Conservation (phyloP, 1,139 yeast genomes). For the Yamadazyma aaseri region DNA sequence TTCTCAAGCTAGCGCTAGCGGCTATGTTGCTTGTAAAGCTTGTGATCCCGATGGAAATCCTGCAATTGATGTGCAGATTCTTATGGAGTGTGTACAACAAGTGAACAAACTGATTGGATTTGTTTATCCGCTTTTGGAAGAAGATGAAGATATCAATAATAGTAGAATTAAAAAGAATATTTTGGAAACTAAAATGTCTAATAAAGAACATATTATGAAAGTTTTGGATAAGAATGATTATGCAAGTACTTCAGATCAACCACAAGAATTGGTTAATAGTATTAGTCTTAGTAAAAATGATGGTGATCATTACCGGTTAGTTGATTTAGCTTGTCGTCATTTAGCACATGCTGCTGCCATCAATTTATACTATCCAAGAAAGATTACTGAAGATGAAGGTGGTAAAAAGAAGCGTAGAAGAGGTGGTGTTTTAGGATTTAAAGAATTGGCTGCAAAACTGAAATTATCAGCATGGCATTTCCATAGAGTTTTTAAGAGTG, state of each 20-base stretch:
- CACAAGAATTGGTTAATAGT: slow-evolving; percentile 17
- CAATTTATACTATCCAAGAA: slow-evolving; percentile 32
- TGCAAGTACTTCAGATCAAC: slow-evolving; percentile 27
- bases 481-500: slow-evolving; percentile 82
- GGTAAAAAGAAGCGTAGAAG: slow-evolving; percentile 60
- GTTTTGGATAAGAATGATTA: slow-evolving; percentile 19
- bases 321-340: slow-evolving; percentile 80
- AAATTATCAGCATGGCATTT: slow-evolving; percentile 93
- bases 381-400: slow-evolving; percentile 13
- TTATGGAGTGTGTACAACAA: slow-evolving; percentile 55
- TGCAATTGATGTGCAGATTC: slow-evolving; percentile 50
- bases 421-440: slow-evolving; percentile 87
- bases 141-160: slow-evolving; percentile 43
- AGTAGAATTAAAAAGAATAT: slow-evolving; percentile 40
- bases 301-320: slow-evolving; percentile 67
- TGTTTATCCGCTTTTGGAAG: slow-evolving; percentile 48
- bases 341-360: slow-evolving; percentile 78
- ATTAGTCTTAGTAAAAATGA: slow-evolving; percentile 51
- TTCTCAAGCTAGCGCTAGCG: slow-evolving; percentile 42
- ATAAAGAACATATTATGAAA: slow-evolving; percentile 27
- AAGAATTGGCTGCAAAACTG: slow-evolving; percentile 82
- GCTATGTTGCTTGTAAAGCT: slow-evolving; percentile 50
- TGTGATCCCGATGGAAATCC: slow-evolving; percentile 48
- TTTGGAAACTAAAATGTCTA: slow-evolving; percentile 28
- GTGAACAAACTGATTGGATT: slow-evolving; percentile 62